These are phyloP conservation scores for Teratosphaeria nubilosa DNA, from an alignment of 2,329 filamentous ascomycete genomes.

Conservation along the genomic window DNA sequence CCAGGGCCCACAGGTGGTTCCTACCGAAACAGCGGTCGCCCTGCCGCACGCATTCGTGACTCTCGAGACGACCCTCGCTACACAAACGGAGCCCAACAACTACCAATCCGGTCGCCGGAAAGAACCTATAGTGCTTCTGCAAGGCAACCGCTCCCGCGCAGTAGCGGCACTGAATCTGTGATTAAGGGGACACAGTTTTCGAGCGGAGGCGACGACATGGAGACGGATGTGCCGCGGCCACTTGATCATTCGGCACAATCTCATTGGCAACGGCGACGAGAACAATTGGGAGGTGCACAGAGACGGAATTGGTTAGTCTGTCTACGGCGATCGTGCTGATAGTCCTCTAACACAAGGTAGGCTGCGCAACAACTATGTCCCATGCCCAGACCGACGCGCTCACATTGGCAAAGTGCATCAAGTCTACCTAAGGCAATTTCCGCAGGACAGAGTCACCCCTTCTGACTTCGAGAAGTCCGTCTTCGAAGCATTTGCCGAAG, in stretches of 20 bases:
- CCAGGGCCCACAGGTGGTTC: background rate
- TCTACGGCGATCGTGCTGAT: background rate
- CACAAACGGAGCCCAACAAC: background rate
- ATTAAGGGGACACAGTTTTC: conserved; percentile 6
- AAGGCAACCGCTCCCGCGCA: background rate
- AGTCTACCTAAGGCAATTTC: conserved; percentile 8
- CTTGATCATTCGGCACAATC: background rate
- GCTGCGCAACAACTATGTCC: conserved; percentile 1
- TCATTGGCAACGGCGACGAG: conserved; percentile 1
- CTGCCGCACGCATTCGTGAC: background rate
- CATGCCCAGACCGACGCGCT: background rate
- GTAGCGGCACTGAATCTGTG: background rate
- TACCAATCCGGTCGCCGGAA: background rate
- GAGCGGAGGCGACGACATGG: conserved; percentile 3
- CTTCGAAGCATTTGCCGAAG: background rate
- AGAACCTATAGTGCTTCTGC: background rate
- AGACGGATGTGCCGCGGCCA: conserved; percentile 5
- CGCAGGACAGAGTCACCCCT: background rate
- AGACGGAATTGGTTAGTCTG: conserved; percentile 5
- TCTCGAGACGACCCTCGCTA: background rate
- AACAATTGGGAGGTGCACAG: conserved; percentile 2
- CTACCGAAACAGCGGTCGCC: background rate
- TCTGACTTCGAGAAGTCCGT: background rate
- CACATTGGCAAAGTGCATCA: conserved; percentile 4
- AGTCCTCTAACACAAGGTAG: background rate